Percentiles rank a stretch among this genome's conserved stretches.
phyloP scores from a whole-genome alignment of 805 yeast species.

The Wickerhamiella qilinensis region DNA sequence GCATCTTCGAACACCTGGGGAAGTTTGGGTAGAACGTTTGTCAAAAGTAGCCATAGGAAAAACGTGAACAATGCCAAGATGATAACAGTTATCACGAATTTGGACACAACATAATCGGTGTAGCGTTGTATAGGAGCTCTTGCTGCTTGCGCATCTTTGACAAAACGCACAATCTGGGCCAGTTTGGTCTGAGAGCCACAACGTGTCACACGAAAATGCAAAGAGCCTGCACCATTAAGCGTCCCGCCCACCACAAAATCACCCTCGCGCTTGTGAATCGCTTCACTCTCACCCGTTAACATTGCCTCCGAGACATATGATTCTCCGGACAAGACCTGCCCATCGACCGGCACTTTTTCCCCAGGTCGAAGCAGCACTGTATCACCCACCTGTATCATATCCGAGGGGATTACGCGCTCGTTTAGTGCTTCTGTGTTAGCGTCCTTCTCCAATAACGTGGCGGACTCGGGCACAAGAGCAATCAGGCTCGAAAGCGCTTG shows the following conservation, averaged over 20 bases:
- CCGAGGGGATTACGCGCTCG: slow-evolving; percentile 41
- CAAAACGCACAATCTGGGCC: slow-evolving; percentile 71
- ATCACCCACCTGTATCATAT: slow-evolving; percentile 63
- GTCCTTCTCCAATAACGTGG: slow-evolving; percentile 36
- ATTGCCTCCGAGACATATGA: slow-evolving; percentile 81
- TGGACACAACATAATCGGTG: slow-evolving; percentile 73
- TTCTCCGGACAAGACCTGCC: slow-evolving; percentile 56
- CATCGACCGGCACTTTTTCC: slow-evolving; percentile 83
- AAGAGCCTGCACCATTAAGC: slow-evolving; percentile 59
- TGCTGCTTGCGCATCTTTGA: slow-evolving; percentile 74
- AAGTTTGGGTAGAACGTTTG: slow-evolving; percentile 23
- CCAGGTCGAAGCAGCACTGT: slow-evolving; percentile 72
- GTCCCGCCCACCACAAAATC: slow-evolving; percentile 77
- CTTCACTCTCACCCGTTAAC: slow-evolving; percentile 79
- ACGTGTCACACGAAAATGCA: slow-evolving; percentile 49
- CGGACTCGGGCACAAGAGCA: slow-evolving; percentile 63
- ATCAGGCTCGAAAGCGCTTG: slow-evolving; percentile 70
- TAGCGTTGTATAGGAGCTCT: slow-evolving; percentile 83
- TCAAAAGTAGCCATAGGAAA: slow-evolving; percentile 36
- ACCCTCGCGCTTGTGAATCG: slow-evolving; percentile 47
- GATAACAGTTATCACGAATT: slow-evolving; percentile 68
- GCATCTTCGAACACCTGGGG: slow-evolving; percentile 34
- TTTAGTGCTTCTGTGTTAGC: slow-evolving; percentile 11
- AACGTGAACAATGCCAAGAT: slow-evolving; percentile 50
- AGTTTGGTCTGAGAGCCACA: slow-evolving; percentile 78